Percentiles rank a stretch among this genome's conserved stretches.
Evolutionary conservation across 768 basidiomycete species (phyloP).

Genomic region (Strobilomyces dryophilus): DNA sequence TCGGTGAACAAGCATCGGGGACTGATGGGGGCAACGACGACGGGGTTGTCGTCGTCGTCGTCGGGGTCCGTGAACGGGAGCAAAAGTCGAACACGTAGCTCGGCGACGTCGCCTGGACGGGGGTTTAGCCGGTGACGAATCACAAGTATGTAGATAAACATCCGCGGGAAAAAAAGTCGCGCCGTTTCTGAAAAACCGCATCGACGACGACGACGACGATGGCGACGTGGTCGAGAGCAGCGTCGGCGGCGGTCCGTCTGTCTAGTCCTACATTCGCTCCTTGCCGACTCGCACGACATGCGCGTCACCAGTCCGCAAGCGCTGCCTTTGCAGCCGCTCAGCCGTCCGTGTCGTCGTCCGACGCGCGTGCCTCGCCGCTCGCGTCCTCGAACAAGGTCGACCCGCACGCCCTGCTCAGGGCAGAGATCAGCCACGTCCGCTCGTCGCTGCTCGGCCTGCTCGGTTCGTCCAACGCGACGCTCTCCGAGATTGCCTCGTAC

Average conservation of each 20-base stretch:
- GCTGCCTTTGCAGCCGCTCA: constrained; percentile 38
- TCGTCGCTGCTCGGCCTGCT: constrained; percentile 71
- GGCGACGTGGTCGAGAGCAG: constrained; percentile 16
- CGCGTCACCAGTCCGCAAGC: constrained; percentile 37
- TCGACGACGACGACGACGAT: constrained; percentile 17
- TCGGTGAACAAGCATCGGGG: constrained; percentile 37
- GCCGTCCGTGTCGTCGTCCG: constrained; percentile 7
- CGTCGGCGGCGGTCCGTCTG: constrained; percentile 14
- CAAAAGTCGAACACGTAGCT: constrained; percentile 26
- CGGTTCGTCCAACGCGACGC: constrained; percentile 83
- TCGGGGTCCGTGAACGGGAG: constrained; percentile 9
- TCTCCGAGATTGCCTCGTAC: constrained; percentile 85
- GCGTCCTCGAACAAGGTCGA: constrained; percentile 37
- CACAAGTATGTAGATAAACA: background rate
- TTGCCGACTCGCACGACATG: constrained; percentile 13
- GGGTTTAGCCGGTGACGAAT: constrained; percentile 7
- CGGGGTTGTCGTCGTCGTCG: background rate
- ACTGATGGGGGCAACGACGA: constrained; percentile 15
- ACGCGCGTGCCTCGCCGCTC: constrained; percentile 14
- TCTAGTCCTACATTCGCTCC: constrained; percentile 3
- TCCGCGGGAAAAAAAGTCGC: constrained; percentile 26
- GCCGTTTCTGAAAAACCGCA: background rate
- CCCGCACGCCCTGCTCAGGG: constrained; percentile 65
- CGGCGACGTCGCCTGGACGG: constrained; percentile 28
- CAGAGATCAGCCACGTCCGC: constrained; percentile 70